phyloP scores from a whole-genome alignment of 2,329 filamentous ascomycete genomes.

The Elsinoe ampelina region DNA sequence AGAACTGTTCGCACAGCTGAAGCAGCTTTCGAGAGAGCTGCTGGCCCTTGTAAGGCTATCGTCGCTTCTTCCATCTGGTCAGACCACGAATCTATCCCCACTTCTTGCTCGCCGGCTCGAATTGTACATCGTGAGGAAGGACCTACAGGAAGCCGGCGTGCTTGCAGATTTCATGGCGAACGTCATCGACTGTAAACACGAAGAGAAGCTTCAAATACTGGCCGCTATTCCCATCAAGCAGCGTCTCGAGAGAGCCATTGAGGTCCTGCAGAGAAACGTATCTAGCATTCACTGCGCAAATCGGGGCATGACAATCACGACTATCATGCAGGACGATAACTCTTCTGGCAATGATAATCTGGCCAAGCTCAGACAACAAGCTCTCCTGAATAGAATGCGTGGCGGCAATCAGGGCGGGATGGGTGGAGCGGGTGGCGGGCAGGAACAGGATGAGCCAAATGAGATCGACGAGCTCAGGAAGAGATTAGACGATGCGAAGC shows the following conservation, averaged over 20 bases:
- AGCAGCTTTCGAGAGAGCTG: slow-evolving; percentile 76
- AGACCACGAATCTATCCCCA: slow-evolving; percentile 61
- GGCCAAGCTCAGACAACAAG: slow-evolving; percentile 35
- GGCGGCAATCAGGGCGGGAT: slow-evolving; percentile 26
- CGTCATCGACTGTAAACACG: slow-evolving; percentile 74
- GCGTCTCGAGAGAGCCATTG: slow-evolving; percentile 71
- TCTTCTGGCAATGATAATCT: slow-evolving; percentile 26
- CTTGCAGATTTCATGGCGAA: slow-evolving; percentile 97
- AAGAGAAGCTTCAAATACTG: slow-evolving; percentile 83
- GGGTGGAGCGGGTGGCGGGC: slow-evolving; percentile 38
- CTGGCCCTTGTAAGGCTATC: slow-evolving; percentile 76
- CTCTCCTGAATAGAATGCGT: slow-evolving; percentile 28
- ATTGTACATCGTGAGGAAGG: slow-evolving; percentile 74
- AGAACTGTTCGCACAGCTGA: slow-evolving; percentile 68
- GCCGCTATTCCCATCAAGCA: slow-evolving; percentile 71
- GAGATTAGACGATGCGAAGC: slow-evolving; percentile 68
- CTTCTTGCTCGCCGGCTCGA: slow-evolving; percentile 80
- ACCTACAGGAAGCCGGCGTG: slow-evolving; percentile 69
- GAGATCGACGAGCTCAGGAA: slow-evolving; percentile 89
- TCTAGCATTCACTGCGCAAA: slow-evolving; percentile 77
- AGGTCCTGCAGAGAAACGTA: slow-evolving; percentile 74
- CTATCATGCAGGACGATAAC: slow-evolving; percentile 35
- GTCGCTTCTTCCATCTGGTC: slow-evolving; percentile 66
- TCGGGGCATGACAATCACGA: slow-evolving; percentile 70
- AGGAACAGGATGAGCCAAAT: slow-evolving; percentile 72